Evolutionary conservation across 2,329 filamentous ascomycete genomes (phyloP), one percentile per base, ranked within the genome.

Genomic region (Tolypocladium paradoxum): DNA sequence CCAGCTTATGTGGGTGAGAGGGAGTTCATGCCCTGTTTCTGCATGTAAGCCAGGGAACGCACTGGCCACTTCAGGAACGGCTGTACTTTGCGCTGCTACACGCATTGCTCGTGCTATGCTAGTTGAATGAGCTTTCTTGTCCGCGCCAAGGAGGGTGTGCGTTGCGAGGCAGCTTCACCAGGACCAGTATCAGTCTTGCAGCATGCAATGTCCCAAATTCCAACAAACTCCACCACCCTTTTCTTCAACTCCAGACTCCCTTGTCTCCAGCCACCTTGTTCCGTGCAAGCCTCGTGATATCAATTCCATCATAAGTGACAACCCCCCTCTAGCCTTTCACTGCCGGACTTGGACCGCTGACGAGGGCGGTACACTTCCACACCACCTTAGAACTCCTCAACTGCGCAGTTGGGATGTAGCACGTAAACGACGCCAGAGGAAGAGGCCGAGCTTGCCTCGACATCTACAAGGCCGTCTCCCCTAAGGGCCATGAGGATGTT

Each of bases 351-450:
- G 24, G 24, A 29, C 24, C 7, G 16, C 22, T 24, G 24, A 35
- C 8, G 14, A 9, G 6, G 4, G 4, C 6, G 14, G 4, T 5
- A 12, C 6, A 11, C 16, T n/a, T 4, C 40, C 3, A 4, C 29
- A 16, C 8, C n/a, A 46, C 43, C 48, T 65, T 62, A 78, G 47
- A 70, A 68, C 56, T 83, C 79, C 58, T 96, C 91, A 11, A 95
- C 77, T 0, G 88, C 88, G 65, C 89, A 95, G 72, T 97, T 97
- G 54, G 93, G 93, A 73, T 99, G 93, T 60, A 99, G 67, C 29
- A 96, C 87, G 66, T 96, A 99, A 51, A 93, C 79, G 5, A 87
- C 75, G 18, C 61, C 52, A 2, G 62, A 59, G 1, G 62, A 55
- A 12, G 70, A 62, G 18, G 72, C 68, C 24, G 76, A 71, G 48